Evolutionary conservation across 306 rosid genomes (phyloP), one percentile per base, ranked within the genome.

Genomic region (Oemleria cerasiformis): DNA sequence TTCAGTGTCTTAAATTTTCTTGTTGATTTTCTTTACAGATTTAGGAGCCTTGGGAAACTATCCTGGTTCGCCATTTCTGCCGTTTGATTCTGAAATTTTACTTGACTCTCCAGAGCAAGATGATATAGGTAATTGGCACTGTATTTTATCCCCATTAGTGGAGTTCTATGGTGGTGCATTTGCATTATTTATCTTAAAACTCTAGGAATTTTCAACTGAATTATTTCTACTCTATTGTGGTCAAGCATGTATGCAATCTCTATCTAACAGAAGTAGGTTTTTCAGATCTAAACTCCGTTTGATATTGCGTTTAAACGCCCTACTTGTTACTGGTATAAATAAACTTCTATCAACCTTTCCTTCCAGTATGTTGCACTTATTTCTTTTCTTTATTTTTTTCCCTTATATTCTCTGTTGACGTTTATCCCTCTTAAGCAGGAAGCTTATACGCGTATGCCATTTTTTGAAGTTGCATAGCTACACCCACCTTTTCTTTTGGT

Each of bases 71-170:
- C 96, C 99, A 45, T 95, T 95, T 85, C 82, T 95, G 77, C 92
- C 91, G 15, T 95, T 96, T 16, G 97, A 91, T 82, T 89, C 97
- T 17, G 99, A 95, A 73, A 88, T 94, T 68, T 86, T 91, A 80
- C 91, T 91, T 7, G 96, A 94, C 71, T 94, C 99, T 56, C 91
- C 97, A 4, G 97, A 91, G 76, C 97, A 86, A 84, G 95, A 91
- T 57, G 99, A 88, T 82, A 86, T 95, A 85, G 99, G 97, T 91
- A 86, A 79, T 75, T 70, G 45, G 34, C 25, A 49, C 70, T 40
- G n/a, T n/a, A n/a, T n/a, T n/a, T n/a, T n/a, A n/a, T n/a, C n/a
- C n/a, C n/a, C n/a, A n/a, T n/a, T n/a, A n/a, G n/a, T n/a, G n/a
- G n/a, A n/a, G n/a, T n/a, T n/a, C n/a, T n/a, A n/a, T n/a, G n/a